phyloP scores from a whole-genome alignment of 1,284 basidiomycete genomes.

The Microbotryum intermedium region DNA sequence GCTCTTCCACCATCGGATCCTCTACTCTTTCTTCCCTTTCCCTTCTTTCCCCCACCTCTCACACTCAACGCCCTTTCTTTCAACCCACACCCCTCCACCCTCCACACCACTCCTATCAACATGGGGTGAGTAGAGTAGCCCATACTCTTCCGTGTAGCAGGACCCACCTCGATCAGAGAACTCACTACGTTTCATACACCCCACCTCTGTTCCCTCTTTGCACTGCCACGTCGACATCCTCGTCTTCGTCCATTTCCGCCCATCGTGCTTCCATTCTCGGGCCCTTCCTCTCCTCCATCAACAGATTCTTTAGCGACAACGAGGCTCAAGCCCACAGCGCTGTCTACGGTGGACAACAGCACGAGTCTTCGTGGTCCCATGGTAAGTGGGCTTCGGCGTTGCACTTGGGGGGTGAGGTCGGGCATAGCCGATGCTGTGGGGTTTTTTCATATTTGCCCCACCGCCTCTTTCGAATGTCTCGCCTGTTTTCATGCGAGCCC shows the following conservation, averaged over 20 bases:
- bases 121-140: no score
- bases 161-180: no score
- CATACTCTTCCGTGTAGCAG: no score
- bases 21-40: not conserved
- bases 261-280: not conserved
- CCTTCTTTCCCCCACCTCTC: not conserved
- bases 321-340: conserved; percentile 12
- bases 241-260: no score
- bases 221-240: no score
- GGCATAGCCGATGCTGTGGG: not conserved
- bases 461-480: not conserved
- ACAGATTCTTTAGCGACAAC: conserved; percentile 7
- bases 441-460: not conserved
- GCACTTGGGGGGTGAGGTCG: not conserved
- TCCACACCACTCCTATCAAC: no score
- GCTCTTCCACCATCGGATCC: no score
- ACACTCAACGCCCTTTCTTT: not conserved
- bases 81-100: no score
- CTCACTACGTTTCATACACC: no score
- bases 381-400: not conserved
- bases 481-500: no score
- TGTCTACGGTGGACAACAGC: conserved; percentile 10
- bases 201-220: not conserved
- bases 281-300: not conserved
- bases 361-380: conserved; percentile 20